Evolutionary conservation across 2,329 filamentous ascomycete genomes (phyloP).

Genomic region (Coniella lustricola): DNA sequence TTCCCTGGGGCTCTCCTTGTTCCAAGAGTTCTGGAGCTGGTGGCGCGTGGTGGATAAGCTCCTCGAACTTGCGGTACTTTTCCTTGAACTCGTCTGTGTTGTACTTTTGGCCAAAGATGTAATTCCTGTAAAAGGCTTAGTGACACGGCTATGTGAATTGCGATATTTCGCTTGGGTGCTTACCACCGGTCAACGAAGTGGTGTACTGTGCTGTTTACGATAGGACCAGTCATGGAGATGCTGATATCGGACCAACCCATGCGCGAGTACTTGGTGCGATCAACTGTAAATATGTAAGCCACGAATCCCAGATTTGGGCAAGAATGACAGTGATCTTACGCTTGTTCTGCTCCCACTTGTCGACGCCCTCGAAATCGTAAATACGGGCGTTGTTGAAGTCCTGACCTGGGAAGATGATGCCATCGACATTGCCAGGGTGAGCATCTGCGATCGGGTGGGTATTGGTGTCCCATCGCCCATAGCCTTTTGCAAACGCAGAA

Average conservation of each 20-base stretch:
- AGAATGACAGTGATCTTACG: constrained; percentile 29
- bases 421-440: constrained; percentile 69
- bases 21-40: constrained; percentile 18
- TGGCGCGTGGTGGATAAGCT: constrained; percentile 19
- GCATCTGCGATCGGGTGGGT: constrained; percentile 78
- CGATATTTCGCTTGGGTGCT: too few species aligned
- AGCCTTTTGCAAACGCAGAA: constrained; percentile 37
- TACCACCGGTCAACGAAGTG: constrained; percentile 82
- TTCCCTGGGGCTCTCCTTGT: constrained; percentile 18
- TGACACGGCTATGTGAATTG: not conserved
- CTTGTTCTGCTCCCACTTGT: constrained; percentile 79
- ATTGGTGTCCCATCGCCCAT: constrained; percentile 83
- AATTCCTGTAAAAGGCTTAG: constrained; percentile 51
- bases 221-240: constrained; percentile 66
- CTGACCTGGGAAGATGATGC: constrained; percentile 78
- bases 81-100: constrained; percentile 36
- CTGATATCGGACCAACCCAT: constrained; percentile 94
- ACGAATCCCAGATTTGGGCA: not conserved
- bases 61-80: constrained; percentile 37
- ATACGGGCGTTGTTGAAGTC: constrained; percentile 88
- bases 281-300: constrained; percentile 41
- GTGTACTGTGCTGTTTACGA: constrained; percentile 64
- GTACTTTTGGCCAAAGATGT: constrained; percentile 81
- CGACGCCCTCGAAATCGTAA: constrained; percentile 72
- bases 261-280: constrained; percentile 68